phyloP scores from a whole-genome alignment of 73 alveolate species.

The Paramecium primaurelia region DNA sequence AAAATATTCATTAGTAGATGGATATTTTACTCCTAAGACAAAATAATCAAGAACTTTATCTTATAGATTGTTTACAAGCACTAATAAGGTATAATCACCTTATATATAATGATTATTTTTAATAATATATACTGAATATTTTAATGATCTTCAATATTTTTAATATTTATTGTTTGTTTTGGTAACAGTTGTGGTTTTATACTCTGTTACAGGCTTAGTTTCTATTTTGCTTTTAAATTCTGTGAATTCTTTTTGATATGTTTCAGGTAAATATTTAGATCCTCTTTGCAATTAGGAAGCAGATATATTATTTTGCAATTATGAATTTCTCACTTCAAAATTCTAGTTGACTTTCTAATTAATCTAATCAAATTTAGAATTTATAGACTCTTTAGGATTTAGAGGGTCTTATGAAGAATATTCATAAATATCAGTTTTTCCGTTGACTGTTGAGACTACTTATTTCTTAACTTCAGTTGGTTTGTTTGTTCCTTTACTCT shows the following conservation, averaged over 20 bases:
- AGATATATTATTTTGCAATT: neutral
- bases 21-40: neutral
- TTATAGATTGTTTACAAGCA: neutral
- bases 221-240: neutral
- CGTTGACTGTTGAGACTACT: neutral
- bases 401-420: neutral
- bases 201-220: conserved; percentile 1
- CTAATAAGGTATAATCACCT: neutral
- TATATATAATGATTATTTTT: neutral
- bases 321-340: neutral
- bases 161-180: neutral
- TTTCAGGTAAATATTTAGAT: neutral
- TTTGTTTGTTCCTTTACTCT: neutral
- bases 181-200: conserved; percentile 2
- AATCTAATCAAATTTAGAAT: neutral
- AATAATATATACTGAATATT: neutral
- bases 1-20: neutral
- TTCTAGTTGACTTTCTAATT: neutral
- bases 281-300: neutral
- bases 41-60: neutral
- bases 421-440: neutral
- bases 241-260: neutral
- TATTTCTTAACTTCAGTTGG: neutral
- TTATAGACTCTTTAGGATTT: neutral
- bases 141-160: neutral